These are phyloP conservation scores for Piper betle DNA, from an alignment of 164 flowering plant genomes.

Conservation along the genomic window DNA sequence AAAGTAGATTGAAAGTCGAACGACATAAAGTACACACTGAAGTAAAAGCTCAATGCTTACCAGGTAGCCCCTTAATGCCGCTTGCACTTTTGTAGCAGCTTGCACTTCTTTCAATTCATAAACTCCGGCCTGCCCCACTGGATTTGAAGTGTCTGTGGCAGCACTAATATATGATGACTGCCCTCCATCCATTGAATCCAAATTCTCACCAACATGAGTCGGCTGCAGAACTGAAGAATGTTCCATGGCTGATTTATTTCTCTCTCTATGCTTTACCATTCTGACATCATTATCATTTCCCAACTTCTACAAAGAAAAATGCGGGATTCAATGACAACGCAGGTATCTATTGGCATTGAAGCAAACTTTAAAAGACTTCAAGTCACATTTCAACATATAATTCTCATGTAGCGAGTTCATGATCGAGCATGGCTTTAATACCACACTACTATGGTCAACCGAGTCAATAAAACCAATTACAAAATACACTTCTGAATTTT, in stretches of 20 bases:
- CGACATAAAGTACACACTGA: neutral
- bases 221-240: conserved; percentile 16
- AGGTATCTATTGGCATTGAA: too few relatives aligned
- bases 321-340: too few relatives aligned
- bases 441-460: neutral
- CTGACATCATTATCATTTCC: conserved; percentile 20
- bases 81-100: conserved; percentile 78
- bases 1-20: neutral
- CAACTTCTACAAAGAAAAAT: conserved; percentile 15
- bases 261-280: conserved; percentile 19
- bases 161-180: too few relatives aligned
- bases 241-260: conserved; percentile 10
- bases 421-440: neutral
- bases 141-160: conserved; percentile 15
- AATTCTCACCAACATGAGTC: conserved; percentile 9
- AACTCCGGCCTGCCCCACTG: conserved; percentile 15
- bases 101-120: conserved; percentile 30
- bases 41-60: conserved; percentile 19
- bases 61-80: conserved; percentile 84
- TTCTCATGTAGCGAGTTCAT: neutral
- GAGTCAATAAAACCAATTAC: neutral
- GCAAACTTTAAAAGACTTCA: too few relatives aligned
- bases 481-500: neutral
- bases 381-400: neutral
- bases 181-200: conserved; percentile 17